Percentiles rank a stretch among this genome's conserved stretches.
Conservation (phyloP, 345 rosid species). For the Brassica cretica region DNA sequence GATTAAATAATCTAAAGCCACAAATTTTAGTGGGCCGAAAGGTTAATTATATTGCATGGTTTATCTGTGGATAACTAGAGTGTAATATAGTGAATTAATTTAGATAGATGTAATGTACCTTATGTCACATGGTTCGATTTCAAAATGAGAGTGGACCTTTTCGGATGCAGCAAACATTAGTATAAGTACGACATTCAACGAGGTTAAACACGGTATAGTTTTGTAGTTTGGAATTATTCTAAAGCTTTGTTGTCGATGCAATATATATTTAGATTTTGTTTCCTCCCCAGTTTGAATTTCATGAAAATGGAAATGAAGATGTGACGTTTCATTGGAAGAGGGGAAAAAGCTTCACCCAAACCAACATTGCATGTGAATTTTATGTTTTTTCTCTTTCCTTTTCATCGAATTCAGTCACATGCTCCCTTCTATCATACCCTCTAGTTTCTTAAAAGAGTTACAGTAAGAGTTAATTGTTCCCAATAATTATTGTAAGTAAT, state of each 20-base stretch:
- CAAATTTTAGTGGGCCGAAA: background rate
- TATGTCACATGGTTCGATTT: background rate
- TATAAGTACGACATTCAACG: background rate
- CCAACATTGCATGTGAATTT: background rate
- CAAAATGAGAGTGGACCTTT: background rate
- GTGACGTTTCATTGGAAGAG: background rate
- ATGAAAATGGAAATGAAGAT: background rate
- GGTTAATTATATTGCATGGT: background rate
- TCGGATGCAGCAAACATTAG: background rate
- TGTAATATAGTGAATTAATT: background rate
- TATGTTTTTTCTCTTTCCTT: background rate
- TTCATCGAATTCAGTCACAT: background rate
- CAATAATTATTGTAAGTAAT: background rate
- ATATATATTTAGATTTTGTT: background rate
- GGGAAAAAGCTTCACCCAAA: background rate
- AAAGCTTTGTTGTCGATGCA: background rate
- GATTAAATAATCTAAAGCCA: background rate
- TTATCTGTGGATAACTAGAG: background rate
- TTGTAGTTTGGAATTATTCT: background rate
- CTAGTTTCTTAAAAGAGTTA: background rate
- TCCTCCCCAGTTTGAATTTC: background rate
- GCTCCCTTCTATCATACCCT: conserved; percentile 11
- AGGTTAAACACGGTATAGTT: background rate
- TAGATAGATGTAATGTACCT: background rate
- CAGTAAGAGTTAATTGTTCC: background rate